A percentile compares a stretch with the other conserved stretches of the same genome.
phyloP scores from a whole-genome alignment of 225 moss, liverwort and hornwort genomes.

The Rhytidiadelphus loreus region DNA sequence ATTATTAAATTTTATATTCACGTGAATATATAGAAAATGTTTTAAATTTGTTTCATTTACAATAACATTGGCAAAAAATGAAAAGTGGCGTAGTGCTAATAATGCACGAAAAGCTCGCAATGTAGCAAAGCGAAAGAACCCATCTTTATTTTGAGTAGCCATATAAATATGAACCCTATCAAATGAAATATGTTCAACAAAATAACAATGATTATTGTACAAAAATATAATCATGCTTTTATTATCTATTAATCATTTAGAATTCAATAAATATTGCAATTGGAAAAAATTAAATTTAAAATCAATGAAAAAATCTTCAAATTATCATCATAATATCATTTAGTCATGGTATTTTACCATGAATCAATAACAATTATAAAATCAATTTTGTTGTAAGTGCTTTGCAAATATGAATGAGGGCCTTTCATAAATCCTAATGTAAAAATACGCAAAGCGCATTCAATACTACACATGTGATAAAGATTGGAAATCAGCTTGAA shows the following conservation, averaged over 20 bases:
- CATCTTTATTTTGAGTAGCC: slow-evolving; percentile 10
- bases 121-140: slow-evolving; percentile 51
- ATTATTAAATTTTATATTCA: not conserved
- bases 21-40: no score
- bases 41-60: slow-evolving; percentile 4
- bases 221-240: not conserved
- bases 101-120: slow-evolving; percentile 62
- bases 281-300: not conserved
- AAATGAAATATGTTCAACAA: not conserved
- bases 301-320: no score
- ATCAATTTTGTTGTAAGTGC: slow-evolving; percentile 66
- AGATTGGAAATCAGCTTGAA: not conserved
- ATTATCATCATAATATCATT: not conserved
- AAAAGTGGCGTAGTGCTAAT: slow-evolving; percentile 41
- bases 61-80: slow-evolving; percentile 64
- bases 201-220: fast-evolving
- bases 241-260: not conserved
- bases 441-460: slow-evolving; percentile 43
- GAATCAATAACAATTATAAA: slow-evolving; percentile 71
- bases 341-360: slow-evolving; percentile 23
- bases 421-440: slow-evolving; percentile 59
- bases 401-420: slow-evolving; percentile 44
- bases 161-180: slow-evolving; percentile 63
- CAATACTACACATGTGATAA: slow-evolving; percentile 17
- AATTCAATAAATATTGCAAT: not conserved